Base-by-base conservation (phyloP, 371 early-diverging fungal species). In the Syncephalis plumigaleata region DNA sequence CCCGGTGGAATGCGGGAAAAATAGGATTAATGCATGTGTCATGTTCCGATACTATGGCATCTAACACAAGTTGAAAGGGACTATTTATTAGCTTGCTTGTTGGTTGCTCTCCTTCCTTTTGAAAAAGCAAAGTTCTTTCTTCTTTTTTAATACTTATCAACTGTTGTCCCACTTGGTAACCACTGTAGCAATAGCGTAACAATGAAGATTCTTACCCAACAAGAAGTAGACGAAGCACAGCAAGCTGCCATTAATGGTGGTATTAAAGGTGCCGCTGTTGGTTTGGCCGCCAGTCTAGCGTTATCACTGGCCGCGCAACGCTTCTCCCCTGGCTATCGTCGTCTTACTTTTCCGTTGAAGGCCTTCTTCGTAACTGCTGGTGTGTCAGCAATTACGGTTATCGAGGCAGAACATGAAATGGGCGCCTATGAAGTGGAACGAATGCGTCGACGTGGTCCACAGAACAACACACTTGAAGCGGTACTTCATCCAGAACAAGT, bases 351-450 rank as follows among this genome's bases (percentile, higher is more conserved):
- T 26, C 56, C 49, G 1, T 5, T 53, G 2, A 56, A 56, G 39
- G 56, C 53, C 8, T 56, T 52, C 39, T 44, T 52, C 11, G 42
- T 56, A 16, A 42, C 50, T 16, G 42, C 53, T 17, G 44, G 53
- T 25, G 17, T n/a, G 16, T 43, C 53, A 25, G 56, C 46, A 25
- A 43, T 22, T 38, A 42, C 36, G 27, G 53, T 53, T n/a, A 44
- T 46, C 25, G 5, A 16, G 9, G 56, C 46, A 9, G 56, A 52
- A 45, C 38, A 45, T 43, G 56, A 49, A 21, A 23, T 45, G 16
- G 37, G 49, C 25, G 42, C 39, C 16, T 53, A 46, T 36, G 50
- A 56, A 5, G 37, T 23, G 8, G 16, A 31, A 9, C 23, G 22
- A 31, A 31, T 31, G 31, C 31, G 31, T 11, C 31, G 31, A 7